Conservation (phyloP, 1,284 basidiomycete species). For the Tylopilus sp. region DNA sequence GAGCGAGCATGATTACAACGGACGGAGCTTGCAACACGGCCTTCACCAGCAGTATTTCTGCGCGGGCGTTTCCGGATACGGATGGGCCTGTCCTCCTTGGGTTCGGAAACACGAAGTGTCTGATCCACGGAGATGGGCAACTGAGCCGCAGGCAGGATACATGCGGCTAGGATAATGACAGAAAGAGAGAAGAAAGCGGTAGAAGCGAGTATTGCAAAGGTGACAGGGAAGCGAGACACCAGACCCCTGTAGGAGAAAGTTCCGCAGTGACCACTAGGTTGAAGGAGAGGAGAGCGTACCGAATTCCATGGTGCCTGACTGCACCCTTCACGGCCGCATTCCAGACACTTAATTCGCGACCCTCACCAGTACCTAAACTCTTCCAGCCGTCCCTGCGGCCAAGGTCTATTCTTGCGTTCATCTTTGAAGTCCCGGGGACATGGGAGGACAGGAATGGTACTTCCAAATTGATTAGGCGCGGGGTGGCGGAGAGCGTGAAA, state of each 20-base stretch:
- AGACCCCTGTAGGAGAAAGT: slow-evolving; percentile 47
- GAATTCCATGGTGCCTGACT: slow-evolving; percentile 60
- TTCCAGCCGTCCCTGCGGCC: slow-evolving; percentile 70
- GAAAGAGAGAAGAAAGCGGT: slow-evolving; percentile 40
- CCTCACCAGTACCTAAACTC: slow-evolving; percentile 59
- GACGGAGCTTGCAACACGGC: slow-evolving; percentile 20
- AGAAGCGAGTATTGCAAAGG: slow-evolving; percentile 42
- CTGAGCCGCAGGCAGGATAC: slow-evolving; percentile 47
- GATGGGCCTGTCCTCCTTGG: slow-evolving; percentile 22
- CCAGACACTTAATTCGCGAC: slow-evolving; percentile 64
- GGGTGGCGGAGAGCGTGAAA: slow-evolving; percentile 39
- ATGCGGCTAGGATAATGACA: slow-evolving; percentile 39
- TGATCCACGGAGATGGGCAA: slow-evolving; percentile 22
- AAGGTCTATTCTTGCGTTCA: slow-evolving; percentile 56
- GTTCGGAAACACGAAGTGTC: slow-evolving; percentile 5
- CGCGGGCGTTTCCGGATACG: slow-evolving; percentile 28
- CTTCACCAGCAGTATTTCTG: slow-evolving; percentile 19
- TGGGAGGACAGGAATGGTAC: slow-evolving; percentile 56
- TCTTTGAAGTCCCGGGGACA: slow-evolving; percentile 42
- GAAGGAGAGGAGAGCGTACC: slow-evolving; percentile 41
- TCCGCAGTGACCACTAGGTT: background rate
- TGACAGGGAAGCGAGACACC: slow-evolving; percentile 65
- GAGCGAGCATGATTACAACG: slow-evolving; percentile 9
- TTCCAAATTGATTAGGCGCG: slow-evolving; percentile 43
- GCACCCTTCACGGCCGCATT: slow-evolving; percentile 57